Percentiles rank a stretch among this genome's conserved stretches.
phyloP scores from a whole-genome alignment of 2,329 filamentous ascomycete species.

The Hysterium pulicare region DNA sequence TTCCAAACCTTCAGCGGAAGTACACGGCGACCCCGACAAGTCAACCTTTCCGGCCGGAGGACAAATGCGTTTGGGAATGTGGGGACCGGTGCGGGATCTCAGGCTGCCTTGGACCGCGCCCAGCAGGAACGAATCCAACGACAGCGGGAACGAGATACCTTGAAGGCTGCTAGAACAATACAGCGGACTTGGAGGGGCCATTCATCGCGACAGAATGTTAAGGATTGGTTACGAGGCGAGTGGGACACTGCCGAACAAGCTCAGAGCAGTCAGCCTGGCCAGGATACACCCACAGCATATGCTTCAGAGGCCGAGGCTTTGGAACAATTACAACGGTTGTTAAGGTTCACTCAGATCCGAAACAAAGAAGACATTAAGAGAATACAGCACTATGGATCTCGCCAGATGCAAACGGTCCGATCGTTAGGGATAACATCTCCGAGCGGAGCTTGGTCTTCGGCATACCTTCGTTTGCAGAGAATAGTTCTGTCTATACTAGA shows the following conservation, averaged over 20 bases:
- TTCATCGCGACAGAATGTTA: conserved; percentile 57
- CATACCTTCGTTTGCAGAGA: conserved; percentile 41
- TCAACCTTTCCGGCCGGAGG: conserved; percentile 86
- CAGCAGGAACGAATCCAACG: conserved; percentile 80
- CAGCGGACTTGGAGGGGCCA: conserved; percentile 84
- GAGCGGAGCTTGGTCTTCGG: conserved; percentile 37
- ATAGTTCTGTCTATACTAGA: conserved; percentile 36
- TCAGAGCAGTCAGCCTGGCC: conserved; percentile 19
- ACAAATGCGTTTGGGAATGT: conserved; percentile 71
- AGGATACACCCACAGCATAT: conserved; percentile 26
- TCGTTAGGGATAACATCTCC: conserved; percentile 19
- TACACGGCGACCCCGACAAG: conserved; percentile 80
- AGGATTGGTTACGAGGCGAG: conserved; percentile 47
- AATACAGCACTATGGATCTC: conserved; percentile 38
- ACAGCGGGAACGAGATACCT: conserved; percentile 73
- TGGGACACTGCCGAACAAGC: conserved; percentile 28
- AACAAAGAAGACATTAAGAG: conserved; percentile 38
- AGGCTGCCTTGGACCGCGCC: conserved; percentile 77
- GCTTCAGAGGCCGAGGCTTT: conserved; percentile 37
- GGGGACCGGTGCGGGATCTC: conserved; percentile 60
- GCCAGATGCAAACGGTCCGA: conserved; percentile 32
- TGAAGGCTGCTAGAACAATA: conserved; percentile 70
- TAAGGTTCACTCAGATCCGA: conserved; percentile 42
- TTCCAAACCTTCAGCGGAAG: conserved; percentile 88
- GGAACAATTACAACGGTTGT: conserved; percentile 40